Evolutionary conservation across 163 green algal genomes (phyloP), one percentile per base, ranked within the genome.

Genomic region (Chlorella variabilis): DNA sequence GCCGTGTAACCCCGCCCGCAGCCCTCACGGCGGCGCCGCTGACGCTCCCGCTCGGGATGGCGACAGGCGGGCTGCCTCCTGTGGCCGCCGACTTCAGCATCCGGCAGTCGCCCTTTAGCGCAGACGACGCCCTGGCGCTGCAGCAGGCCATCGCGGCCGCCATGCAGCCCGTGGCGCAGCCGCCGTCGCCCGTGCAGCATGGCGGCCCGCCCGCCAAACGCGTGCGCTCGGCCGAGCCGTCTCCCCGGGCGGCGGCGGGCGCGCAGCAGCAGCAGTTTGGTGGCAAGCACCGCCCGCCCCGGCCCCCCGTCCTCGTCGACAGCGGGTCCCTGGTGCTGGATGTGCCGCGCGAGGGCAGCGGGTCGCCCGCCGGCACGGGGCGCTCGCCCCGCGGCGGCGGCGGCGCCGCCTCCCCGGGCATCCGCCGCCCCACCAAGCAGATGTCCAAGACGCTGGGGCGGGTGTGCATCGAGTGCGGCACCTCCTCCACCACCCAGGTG

Each of bases 401-500:
- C 38, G 59, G 73, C 18, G 29, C 3, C 15, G 13, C 38, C 7
- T 61, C 54, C 3, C 54, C 73, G 2, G 38, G 36, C n/a, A 27
- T 36, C 25, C 38, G 73, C 27, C 36, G 56, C 15, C 23, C 33
- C 18, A 18, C 8, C 49, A 66, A 66, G 71, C 73, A 70, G 56
- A 31, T 58, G 11, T 70, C 27, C 73, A 80, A 80, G 56, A 80
- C 59, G 15, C 36, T 56, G 54, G 73, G 73, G 27, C 56, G 73
- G 1, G 29, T 80, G 13, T 80, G 73, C 56, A 69, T 80, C n/a
- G 73, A 80, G 73, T 80, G 73, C 73, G 54, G 36, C 56, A 59
- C 56, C 13, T 48, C 36, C 1, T 45, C 48, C 54, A 80, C 73
- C 56, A 80, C 73, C 2, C 73, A 80, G 73, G 73, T 69, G 20